Percentiles rank a stretch among this genome's conserved stretches.
These are phyloP conservation scores for Penicillium alfredii DNA, from an alignment of 495 filamentous ascomycete species.

Conservation along the genomic window DNA sequence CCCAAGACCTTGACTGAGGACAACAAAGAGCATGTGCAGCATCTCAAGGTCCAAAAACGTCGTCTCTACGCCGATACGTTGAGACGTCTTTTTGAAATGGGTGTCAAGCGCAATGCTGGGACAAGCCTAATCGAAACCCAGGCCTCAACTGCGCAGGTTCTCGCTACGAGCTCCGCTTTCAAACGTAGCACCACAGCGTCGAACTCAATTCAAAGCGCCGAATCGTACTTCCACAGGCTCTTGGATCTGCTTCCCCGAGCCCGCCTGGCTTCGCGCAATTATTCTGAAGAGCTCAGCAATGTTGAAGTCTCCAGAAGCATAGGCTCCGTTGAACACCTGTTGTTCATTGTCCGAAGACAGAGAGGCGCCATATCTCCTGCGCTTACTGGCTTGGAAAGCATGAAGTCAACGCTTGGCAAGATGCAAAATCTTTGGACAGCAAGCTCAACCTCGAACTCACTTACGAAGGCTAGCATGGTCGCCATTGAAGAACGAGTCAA, in stretches of 20 bases:
- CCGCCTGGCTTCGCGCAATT: slow-evolving; percentile 57
- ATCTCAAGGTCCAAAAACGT: slow-evolving; percentile 86
- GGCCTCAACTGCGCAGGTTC: slow-evolving; percentile 57
- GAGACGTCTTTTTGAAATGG: slow-evolving; percentile 77
- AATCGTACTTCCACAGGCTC: slow-evolving; percentile 72
- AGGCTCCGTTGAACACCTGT: slow-evolving; percentile 75
- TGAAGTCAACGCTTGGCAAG: slow-evolving; percentile 33
- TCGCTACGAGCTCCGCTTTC: slow-evolving; percentile 47
- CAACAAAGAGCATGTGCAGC: slow-evolving; percentile 71
- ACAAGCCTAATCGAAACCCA: slow-evolving; percentile 65
- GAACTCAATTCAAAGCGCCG: slow-evolving; percentile 35
- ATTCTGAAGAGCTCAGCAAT: slow-evolving; percentile 75
- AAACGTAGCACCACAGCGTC: slow-evolving; percentile 14
- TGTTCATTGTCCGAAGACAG: slow-evolving; percentile 64
- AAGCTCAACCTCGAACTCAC: slow-evolving; percentile 21
- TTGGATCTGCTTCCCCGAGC: slow-evolving; percentile 64
- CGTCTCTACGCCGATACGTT: slow-evolving; percentile 84
- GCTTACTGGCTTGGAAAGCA: slow-evolving; percentile 28
- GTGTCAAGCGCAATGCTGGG: slow-evolving; percentile 73
- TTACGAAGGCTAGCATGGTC: slow-evolving; percentile 21
- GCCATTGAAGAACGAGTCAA: slow-evolving; percentile 14
- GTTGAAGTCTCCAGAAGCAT: slow-evolving; percentile 71
- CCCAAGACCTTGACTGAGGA: slow-evolving; percentile 71
- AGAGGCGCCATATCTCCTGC: slow-evolving; percentile 47
- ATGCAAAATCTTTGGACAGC: slow-evolving; percentile 41